A percentile compares a stretch with the other conserved stretches of the same genome.
Evolutionary conservation across 139 green algal genomes (phyloP).

Genomic region (Chlamydomonas schloesseri): DNA sequence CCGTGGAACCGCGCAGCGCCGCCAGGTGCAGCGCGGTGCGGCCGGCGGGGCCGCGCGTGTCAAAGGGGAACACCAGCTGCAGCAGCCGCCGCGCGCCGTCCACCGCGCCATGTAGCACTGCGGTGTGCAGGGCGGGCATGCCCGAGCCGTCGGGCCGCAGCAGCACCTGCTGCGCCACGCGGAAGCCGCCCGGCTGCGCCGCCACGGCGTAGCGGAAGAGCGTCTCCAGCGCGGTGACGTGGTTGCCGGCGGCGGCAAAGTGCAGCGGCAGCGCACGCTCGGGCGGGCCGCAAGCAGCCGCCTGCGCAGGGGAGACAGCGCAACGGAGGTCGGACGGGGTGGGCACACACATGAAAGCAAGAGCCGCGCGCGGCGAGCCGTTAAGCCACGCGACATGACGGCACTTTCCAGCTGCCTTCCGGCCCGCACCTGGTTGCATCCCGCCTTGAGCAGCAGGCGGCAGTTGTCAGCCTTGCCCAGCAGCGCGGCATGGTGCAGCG

Average conservation of each 20-base stretch:
- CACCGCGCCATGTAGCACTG: slow-evolving; percentile 10
- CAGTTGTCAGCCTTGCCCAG: slow-evolving; percentile 18
- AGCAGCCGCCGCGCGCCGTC: slow-evolving; percentile 27
- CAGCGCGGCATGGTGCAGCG: slow-evolving; percentile 3
- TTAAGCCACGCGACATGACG: no score
- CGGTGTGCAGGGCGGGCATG: slow-evolving; percentile 18
- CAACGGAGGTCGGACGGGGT: no score
- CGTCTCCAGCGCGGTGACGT: slow-evolving; percentile 3
- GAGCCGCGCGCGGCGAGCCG: no score
- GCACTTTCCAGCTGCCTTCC: no score
- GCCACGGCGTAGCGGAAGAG: slow-evolving; percentile 9
- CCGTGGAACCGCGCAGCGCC: background rate
- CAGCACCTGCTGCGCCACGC: slow-evolving; percentile 9
- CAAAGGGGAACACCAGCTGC: slow-evolving; percentile 38
- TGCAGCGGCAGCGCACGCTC: slow-evolving; percentile 29
- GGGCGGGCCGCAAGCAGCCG: background rate
- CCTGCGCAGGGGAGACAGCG: no score
- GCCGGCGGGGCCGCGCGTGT: slow-evolving; percentile 28
- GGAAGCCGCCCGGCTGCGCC: background rate
- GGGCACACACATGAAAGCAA: no score
- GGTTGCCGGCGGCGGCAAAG: slow-evolving; percentile 21
- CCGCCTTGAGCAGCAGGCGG: slow-evolving; percentile 25
- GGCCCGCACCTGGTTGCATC: background rate
- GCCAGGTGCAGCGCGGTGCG: slow-evolving; percentile 39
- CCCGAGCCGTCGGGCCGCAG: slow-evolving; percentile 17